Conservation (phyloP, 345 rosid genomes). For the Hibiscus trionum region DNA sequence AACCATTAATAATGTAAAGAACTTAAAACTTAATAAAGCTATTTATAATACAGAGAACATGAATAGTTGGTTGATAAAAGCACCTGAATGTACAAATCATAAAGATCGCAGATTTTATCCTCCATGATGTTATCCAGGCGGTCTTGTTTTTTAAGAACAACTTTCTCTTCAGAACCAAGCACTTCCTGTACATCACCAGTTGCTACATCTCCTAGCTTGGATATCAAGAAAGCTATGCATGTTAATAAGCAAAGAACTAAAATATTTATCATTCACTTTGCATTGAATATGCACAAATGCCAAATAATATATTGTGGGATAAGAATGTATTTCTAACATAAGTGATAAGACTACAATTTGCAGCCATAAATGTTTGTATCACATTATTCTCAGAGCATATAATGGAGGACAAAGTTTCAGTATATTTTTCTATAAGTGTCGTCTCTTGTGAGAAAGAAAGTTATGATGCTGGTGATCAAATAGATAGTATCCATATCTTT, state of each 20-base stretch:
- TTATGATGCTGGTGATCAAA: neutral
- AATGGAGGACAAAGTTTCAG: neutral
- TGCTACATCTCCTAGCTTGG: constrained; percentile 13
- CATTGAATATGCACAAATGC: neutral
- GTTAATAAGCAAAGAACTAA: constrained; percentile 2
- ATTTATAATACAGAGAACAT: neutral
- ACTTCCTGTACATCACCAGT: constrained; percentile 15
- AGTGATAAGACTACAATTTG: neutral
- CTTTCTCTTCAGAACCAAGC: constrained; percentile 16
- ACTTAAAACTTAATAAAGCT: neutral
- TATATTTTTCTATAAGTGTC: neutral
- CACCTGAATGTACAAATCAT: constrained; percentile 32
- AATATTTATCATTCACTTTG: neutral
- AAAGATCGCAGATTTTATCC: constrained; percentile 37
- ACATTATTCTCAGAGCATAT: neutral
- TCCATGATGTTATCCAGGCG: constrained; percentile 23
- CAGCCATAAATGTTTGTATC: neutral
- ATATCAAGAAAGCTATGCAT: constrained; percentile 15
- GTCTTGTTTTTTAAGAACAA: constrained; percentile 9
- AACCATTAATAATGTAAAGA: constrained; percentile 6
- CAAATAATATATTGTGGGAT: neutral
- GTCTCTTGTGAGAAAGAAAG: neutral
- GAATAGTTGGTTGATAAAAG: constrained; percentile 4
- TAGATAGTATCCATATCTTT: neutral
- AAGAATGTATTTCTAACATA: neutral